Base-by-base conservation (phyloP, 1,284 basidiomycete species). In the Marasmius sp. region DNA sequence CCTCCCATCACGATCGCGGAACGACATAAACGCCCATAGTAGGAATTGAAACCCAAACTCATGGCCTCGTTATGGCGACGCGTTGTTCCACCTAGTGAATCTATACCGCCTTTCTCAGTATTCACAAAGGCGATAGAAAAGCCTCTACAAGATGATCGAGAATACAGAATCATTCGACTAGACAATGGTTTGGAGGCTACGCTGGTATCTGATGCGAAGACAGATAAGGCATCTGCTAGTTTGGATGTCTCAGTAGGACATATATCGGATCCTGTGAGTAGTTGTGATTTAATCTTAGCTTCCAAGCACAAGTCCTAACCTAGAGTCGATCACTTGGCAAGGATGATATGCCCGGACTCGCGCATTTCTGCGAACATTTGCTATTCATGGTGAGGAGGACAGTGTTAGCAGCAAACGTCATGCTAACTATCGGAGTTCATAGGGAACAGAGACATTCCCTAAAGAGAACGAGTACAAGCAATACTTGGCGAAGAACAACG, bases 241-340 rank as follows among this genome's bases (percentile, higher is more conserved):
- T 83, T 99, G 75, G 94, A 97, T 77, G 95, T 99, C 52, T 91
- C 92, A 18, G 95, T 98, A 0, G 97, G 97, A 2, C 97, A 99
- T 76, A 78, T 99, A 61, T 88, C 85, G 49, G 97, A 99, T 75
- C 97, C 97, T 6, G 94, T 93, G 70, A 77, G 92, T 82, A 27
- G 2, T 27, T 27, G 27, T 27, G 27, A 27, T 16, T 37, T 41
- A n/a, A 38, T 36, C 3, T 37, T 65, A 27, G 14, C 10, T 3
- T 37, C 39, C 34, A 38, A 37, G 55, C 57, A 16, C 60, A 18
- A 41, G 14, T 49, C 51, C 12, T 9, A 36, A 5, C 18, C 45
- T 38, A n/a, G 66, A 51, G 62, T 59, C 33, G 36, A 20, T 47
- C 20, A 27, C 51, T 16, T 64, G 9, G 52, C 34, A 62, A 93